Evolutionary conservation across 331 rosid genomes (phyloP), one percentile per base, ranked within the genome.

Genomic region (Phaseolus coccineus): DNA sequence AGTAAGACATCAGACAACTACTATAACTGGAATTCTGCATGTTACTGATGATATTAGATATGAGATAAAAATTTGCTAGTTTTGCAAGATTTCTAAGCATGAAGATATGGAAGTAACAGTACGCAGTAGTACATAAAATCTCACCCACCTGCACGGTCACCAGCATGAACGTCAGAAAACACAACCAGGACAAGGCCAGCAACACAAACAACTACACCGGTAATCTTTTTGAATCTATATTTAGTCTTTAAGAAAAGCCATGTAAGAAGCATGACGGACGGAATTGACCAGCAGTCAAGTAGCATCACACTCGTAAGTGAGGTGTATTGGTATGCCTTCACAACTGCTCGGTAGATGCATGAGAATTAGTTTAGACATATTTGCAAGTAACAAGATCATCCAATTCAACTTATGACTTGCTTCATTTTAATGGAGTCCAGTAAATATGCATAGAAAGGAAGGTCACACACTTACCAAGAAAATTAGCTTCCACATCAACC

Each of bases 401-500:
- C 51, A 27, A 56, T 19, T 58, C 72, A 75, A 58, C 51, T 56
- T 22, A 33, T 22, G 15, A 31, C 68, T 8, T 24, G 81, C 24
- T 53, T 55, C 69, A 13, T 6, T 74, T 76, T 8, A 77, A 28
- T n/a, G 40, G 76, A 61, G 25, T 51, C 69, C 73, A 33, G 33
- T 24, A 47, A 46, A 78, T 30, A 28, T 28, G 40, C 27, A 25
- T 8, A 67, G 44, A 67, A 64, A 39, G 42, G 30, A 74, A 59
- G 37, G 15, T 68, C 51, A 59, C 5, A 62, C 52, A 69, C 85
- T 81, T 71, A 94, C 98, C 96, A 44, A 94, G 90, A 88, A 89
- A 94, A 85, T 94, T 94, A 77, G 92, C 97, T 84, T 94, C 98
- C 40, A 94, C 98, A 82, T 94, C 98, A 24, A 94, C 96, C 85